Evolutionary conservation across 2,329 filamentous ascomycete genomes (phyloP).

Genomic region (Verticillium klebahnii): DNA sequence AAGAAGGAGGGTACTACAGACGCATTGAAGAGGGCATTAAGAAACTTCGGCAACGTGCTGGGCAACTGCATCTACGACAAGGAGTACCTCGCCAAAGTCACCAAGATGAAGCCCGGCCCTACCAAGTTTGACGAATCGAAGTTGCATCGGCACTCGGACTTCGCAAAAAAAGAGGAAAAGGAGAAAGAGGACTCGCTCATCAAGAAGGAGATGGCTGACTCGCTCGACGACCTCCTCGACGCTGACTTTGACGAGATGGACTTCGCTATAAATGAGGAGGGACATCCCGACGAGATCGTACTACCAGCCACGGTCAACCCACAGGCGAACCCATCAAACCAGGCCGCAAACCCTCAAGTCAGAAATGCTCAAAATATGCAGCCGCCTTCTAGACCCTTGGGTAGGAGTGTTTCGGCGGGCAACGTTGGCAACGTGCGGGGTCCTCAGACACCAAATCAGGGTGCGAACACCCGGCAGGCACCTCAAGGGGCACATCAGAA

Average conservation of each 20-base stretch:
- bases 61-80: slow-evolving; percentile 99
- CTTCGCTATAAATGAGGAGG: slow-evolving; percentile 64
- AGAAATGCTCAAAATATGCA: slow-evolving; percentile 26
- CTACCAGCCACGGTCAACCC: slow-evolving; percentile 30
- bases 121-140: slow-evolving; percentile 74
- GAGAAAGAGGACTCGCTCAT: slow-evolving; percentile 16
- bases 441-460: slow-evolving; percentile 31
- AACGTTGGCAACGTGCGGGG: slow-evolving; percentile 22
- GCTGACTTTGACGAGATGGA: slow-evolving; percentile 73
- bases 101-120: slow-evolving; percentile 77
- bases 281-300: slow-evolving; percentile 72
- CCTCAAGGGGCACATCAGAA: slow-evolving; percentile 13
- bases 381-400: slow-evolving; percentile 28
- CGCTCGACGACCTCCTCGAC: slow-evolving; percentile 21
- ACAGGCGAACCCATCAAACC: slow-evolving; percentile 12
- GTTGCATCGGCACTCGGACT: slow-evolving; percentile 78
- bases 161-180: slow-evolving; percentile 54
- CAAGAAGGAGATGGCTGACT: slow-evolving; percentile 8
- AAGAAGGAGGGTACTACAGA: slow-evolving; percentile 98
- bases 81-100: slow-evolving; percentile 84
- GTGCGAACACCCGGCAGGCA: slow-evolving; percentile 16
- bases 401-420: slow-evolving; percentile 22
- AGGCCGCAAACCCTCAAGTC: background rate
- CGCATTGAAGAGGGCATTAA: slow-evolving; percentile 80
- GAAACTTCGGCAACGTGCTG: slow-evolving; percentile 92